phyloP scores from a whole-genome alignment of 2,329 filamentous ascomycete species.

The Fonsecaea nubica region DNA sequence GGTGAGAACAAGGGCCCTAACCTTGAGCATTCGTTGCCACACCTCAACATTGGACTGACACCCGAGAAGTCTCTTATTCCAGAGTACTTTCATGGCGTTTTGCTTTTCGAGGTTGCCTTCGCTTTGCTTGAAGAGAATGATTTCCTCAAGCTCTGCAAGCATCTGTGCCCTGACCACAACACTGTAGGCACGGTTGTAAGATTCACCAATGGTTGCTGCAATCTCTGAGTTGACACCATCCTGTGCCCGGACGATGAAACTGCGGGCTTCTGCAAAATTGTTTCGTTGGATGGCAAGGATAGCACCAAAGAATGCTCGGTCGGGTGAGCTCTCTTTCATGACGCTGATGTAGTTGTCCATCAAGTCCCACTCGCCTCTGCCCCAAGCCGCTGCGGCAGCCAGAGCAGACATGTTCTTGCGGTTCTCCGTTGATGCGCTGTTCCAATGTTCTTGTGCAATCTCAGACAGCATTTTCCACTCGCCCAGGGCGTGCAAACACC shows the following conservation, averaged over 20 bases:
- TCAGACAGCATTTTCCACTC: constrained; percentile 95
- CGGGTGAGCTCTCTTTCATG: constrained; percentile 91
- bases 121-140: constrained; percentile 96
- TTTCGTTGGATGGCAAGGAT: constrained; percentile 95
- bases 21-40: constrained; percentile 97
- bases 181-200: constrained; percentile 95
- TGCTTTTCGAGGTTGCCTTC: constrained; percentile 80
- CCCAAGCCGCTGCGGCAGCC: constrained; percentile 95
- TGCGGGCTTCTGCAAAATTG: constrained; percentile 88
- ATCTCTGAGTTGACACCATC: constrained; percentile 95
- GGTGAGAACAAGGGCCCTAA: constrained; percentile 87
- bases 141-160: constrained; percentile 97
- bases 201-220: constrained; percentile 95
- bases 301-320: constrained; percentile 96
- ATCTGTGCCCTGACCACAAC: constrained; percentile 99
- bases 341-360: constrained; percentile 98
- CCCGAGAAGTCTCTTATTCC: constrained; percentile 92
- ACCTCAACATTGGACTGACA: constrained; percentile 97
- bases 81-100: constrained; percentile 87
- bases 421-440: constrained; percentile 83
- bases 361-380: constrained; percentile 92
- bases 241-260: constrained; percentile 86
- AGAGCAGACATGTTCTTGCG: constrained; percentile 90
- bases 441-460: constrained; percentile 91
- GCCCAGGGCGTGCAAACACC: constrained; percentile 92